phyloP scores from a whole-genome alignment of 2,329 filamentous ascomycete genomes.

The Hawksworthiomyces lignivorus region DNA sequence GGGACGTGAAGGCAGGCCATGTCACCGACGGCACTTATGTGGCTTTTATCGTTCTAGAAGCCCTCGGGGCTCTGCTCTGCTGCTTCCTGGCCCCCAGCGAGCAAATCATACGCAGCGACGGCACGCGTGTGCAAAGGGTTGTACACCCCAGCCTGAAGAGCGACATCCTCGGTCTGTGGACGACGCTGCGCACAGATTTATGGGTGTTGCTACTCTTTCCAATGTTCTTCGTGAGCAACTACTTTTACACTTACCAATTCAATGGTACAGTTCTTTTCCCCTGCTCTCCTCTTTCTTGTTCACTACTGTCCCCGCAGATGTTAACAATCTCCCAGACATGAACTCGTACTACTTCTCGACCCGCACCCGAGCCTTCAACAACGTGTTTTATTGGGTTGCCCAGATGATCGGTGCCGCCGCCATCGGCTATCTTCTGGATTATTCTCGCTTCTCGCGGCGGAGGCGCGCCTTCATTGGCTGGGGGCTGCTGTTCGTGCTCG shows the following conservation, averaged over 20 bases:
- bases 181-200: not conserved
- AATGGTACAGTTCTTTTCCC: conserved; percentile 36
- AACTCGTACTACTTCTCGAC: conserved; percentile 6
- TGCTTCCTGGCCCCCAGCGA: conserved; percentile 15
- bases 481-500: conserved; percentile 9
- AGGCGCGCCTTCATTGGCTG: conserved; percentile 6
- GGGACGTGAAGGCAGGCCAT: conserved; percentile 4
- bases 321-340: not conserved
- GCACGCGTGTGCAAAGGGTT: conserved; percentile 4
- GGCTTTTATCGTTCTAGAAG: conserved; percentile 20
- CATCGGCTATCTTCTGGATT: conserved; percentile 9
- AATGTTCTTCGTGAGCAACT: conserved; percentile 73
- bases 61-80: conserved; percentile 13
- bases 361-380: conserved; percentile 11
- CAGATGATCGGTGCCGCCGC: conserved; percentile 10
- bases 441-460: conserved; percentile 1
- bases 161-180: conserved; percentile 5
- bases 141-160: conserved; percentile 5
- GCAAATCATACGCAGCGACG: conserved; percentile 7
- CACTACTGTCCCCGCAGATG: not conserved
- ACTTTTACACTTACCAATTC: conserved; percentile 81
- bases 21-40: conserved; percentile 20
- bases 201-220: conserved; percentile 37
- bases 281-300: not conserved
- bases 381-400: conserved; percentile 5